A percentile compares a stretch with the other conserved stretches of the same genome.
These are phyloP conservation scores for Cladosporium velox DNA, from an alignment of 2,329 filamentous ascomycete genomes.

Conservation along the genomic window DNA sequence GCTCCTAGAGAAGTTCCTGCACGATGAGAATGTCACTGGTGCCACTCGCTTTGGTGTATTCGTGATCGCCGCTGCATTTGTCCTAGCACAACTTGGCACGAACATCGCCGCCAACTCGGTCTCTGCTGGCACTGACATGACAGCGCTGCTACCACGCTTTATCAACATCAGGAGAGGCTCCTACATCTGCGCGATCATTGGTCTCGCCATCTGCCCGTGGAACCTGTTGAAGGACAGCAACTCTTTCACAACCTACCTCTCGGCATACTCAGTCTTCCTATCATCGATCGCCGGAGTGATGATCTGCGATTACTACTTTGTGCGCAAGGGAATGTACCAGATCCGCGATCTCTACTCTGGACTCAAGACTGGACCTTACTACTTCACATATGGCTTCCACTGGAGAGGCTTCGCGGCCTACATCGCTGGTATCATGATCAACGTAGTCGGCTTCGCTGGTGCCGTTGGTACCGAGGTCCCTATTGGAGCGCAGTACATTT, in stretches of 20 bases:
- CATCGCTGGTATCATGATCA: constrained; percentile 79
- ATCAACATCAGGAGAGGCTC: constrained; percentile 49
- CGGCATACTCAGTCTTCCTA: constrained; percentile 91
- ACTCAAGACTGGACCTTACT: constrained; percentile 69
- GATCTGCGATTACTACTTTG: constrained; percentile 80
- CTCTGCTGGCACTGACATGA: constrained; percentile 46
- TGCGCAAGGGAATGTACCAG: constrained; percentile 79
- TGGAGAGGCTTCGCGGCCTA: constrained; percentile 86
- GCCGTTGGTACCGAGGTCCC: constrained; percentile 73
- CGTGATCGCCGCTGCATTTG: constrained; percentile 49
- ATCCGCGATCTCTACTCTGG: constrained; percentile 78
- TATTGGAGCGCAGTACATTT: constrained; percentile 77
- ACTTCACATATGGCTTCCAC: constrained; percentile 70
- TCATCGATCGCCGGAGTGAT: constrained; percentile 93
- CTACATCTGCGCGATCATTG: constrained; percentile 55
- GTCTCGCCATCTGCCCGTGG: constrained; percentile 46
- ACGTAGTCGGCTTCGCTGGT: constrained; percentile 87
- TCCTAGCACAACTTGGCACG: constrained; percentile 52
- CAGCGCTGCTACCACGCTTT: constrained; percentile 45
- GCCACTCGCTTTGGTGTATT: constrained; percentile 56
- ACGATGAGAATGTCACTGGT: constrained; percentile 39
- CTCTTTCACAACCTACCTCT: constrained; percentile 88
- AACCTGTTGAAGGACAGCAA: constrained; percentile 60
- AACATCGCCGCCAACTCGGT: constrained; percentile 48
- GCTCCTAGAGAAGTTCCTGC: constrained; percentile 45